phyloP scores from a whole-genome alignment of 768 basidiomycete genomes.

The Calocera cornea region DNA sequence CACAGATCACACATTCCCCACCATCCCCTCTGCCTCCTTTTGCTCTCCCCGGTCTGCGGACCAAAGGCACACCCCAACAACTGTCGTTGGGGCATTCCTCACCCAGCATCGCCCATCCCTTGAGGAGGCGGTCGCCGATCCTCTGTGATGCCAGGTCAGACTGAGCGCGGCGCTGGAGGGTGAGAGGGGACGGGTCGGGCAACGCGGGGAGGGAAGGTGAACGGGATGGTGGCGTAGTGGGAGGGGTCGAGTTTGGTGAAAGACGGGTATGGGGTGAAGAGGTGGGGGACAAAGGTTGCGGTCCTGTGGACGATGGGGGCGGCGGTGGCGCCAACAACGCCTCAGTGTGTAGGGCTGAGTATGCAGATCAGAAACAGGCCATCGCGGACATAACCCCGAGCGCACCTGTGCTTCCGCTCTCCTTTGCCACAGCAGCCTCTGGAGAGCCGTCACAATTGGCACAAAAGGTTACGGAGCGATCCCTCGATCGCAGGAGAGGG shows the following conservation, averaged over 20 bases:
- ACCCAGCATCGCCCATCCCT: constrained; percentile 81
- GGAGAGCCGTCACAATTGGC: neutral
- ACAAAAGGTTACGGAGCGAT: neutral
- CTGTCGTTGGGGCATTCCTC: constrained; percentile 60
- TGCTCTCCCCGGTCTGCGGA: constrained; percentile 46
- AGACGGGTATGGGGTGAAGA: neutral
- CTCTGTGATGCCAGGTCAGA: constrained; percentile 68
- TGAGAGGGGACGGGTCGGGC: constrained; percentile 11
- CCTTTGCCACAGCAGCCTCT: neutral
- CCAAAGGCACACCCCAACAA: constrained; percentile 75
- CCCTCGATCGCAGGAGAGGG: neutral
- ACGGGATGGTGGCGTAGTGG: neutral
- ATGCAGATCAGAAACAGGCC: neutral
- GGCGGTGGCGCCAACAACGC: neutral
- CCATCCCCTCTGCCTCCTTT: constrained; percentile 15
- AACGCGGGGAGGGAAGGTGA: neutral
- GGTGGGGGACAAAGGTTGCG: neutral
- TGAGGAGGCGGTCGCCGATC: constrained; percentile 62
- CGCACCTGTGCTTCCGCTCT: neutral
- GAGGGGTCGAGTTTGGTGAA: neutral
- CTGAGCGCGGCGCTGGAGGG: constrained; percentile 56
- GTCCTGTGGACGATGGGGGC: neutral
- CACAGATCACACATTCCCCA: neutral
- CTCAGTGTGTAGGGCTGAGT: neutral
- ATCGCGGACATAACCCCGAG: neutral